Conservation (phyloP, 345 rosid species). For the Cardamine chenopodiifolia region DNA sequence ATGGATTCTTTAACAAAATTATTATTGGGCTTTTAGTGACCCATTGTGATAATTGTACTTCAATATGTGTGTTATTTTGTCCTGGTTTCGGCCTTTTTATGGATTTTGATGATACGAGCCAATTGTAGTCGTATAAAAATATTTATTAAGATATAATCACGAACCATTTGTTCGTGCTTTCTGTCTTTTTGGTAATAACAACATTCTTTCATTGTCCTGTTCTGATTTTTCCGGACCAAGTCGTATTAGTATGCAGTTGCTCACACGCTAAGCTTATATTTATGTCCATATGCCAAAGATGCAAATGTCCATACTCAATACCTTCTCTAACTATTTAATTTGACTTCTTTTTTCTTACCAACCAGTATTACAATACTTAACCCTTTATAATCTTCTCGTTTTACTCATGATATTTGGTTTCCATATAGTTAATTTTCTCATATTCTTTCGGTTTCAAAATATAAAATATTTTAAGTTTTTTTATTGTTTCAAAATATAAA, state of each 20-base stretch:
- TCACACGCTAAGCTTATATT: slow-evolving; percentile 34
- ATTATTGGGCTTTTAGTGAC: background rate
- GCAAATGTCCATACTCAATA: slow-evolving; percentile 3
- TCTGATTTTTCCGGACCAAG: slow-evolving; percentile 23
- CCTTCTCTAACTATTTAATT: background rate
- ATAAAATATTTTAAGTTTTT: no score
- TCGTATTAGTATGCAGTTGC: slow-evolving; percentile 30
- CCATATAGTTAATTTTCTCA: no score
- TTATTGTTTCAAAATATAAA: no score
- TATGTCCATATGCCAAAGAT: slow-evolving; percentile 7
- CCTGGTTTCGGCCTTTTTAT: background rate
- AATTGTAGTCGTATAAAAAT: background rate
- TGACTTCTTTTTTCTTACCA: slow-evolving; percentile 26
- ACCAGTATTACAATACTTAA: no score
- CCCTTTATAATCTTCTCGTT: no score
- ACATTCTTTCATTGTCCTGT: slow-evolving; percentile 20
- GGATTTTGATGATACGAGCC: background rate
- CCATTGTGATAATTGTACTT: background rate
- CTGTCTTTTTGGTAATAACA: slow-evolving; percentile 33
- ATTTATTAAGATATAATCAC: background rate
- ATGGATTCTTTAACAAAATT: background rate
- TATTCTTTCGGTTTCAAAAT: no score
- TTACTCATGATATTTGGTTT: no score
- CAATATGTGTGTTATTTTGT: background rate
- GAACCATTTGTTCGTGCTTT: slow-evolving; percentile 3